Evolutionary conservation across 306 rosid species (phyloP).

Genomic region (Argentina anserina): DNA sequence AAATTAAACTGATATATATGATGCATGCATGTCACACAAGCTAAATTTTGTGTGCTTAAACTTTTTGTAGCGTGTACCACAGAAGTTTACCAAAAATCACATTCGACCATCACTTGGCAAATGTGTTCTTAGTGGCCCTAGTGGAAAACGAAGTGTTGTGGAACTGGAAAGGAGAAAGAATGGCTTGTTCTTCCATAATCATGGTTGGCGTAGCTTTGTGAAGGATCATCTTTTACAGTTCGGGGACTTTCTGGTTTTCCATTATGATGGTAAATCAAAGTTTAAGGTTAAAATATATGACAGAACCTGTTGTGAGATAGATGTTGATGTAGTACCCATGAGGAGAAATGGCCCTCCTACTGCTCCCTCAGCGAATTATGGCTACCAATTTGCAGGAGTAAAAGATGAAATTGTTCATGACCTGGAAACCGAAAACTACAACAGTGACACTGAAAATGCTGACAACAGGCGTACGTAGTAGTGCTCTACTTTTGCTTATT

Average conservation of each 20-base stretch:
- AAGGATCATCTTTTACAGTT: constrained; percentile 55
- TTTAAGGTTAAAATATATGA: constrained; percentile 66
- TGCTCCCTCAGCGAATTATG: neutral
- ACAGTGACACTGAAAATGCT: neutral
- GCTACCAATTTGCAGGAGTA: neutral
- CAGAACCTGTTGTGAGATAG: constrained; percentile 69
- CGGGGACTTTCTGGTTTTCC: constrained; percentile 76
- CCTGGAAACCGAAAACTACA: neutral
- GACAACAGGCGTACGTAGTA: constrained; percentile 5
- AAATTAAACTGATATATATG: too few species aligned
- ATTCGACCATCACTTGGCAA: neutral
- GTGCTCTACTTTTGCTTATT: neutral
- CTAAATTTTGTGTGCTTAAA: neutral
- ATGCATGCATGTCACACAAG: too few species aligned
- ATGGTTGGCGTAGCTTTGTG: constrained; percentile 73
- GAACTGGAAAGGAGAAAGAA: constrained; percentile 48
- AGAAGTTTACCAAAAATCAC: neutral
- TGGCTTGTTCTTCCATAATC: constrained; percentile 45
- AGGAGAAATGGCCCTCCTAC: constrained; percentile 5
- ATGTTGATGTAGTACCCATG: constrained; percentile 52
- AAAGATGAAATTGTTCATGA: constrained; percentile 7
- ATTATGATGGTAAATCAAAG: constrained; percentile 53
- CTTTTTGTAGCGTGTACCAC: constrained; percentile 16
- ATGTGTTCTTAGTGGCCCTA: constrained; percentile 60
- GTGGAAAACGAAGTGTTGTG: constrained; percentile 59